phyloP scores from a whole-genome alignment of 306 rosid genomes.

The Quillaja saponaria region DNA sequence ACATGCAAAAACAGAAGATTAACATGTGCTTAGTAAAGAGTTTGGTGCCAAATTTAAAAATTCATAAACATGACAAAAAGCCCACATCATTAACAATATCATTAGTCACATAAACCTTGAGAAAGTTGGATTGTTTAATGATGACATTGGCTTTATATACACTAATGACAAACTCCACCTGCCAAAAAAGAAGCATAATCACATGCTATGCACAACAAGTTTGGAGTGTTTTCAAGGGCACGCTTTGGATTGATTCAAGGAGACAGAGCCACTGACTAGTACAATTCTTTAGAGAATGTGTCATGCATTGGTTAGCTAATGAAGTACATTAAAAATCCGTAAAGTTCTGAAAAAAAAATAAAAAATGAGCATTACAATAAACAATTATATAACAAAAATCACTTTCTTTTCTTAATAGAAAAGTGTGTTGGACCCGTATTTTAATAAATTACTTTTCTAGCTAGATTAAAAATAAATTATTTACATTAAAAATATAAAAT shows the following conservation, averaged over 20 bases:
- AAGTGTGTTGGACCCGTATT: no score
- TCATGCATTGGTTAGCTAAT: slow-evolving; percentile 56
- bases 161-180: slow-evolving; percentile 34
- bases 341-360: slow-evolving; percentile 52
- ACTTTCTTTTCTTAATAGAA: no score
- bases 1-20: slow-evolving; percentile 36
- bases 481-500: background rate
- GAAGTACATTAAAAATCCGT: slow-evolving; percentile 16
- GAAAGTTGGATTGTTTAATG: slow-evolving; percentile 27
- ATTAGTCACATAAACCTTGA: slow-evolving; percentile 39
- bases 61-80: slow-evolving; percentile 12
- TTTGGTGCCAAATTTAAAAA: slow-evolving; percentile 32
- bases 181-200: slow-evolving; percentile 56
- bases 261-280: slow-evolving; percentile 77
- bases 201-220: slow-evolving; percentile 72
- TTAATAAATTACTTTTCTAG: no score
- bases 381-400: slow-evolving; percentile 26
- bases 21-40: slow-evolving; percentile 46
- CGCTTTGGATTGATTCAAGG: slow-evolving; percentile 94
- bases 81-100: slow-evolving; percentile 47
- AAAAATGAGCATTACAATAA: slow-evolving; percentile 46
- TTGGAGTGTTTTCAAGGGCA: slow-evolving; percentile 82
- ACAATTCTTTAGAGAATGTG: slow-evolving; percentile 74
- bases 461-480: slow-evolving; percentile 36
- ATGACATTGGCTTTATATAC: slow-evolving; percentile 18